phyloP scores from a whole-genome alignment of 441 rosid species.

The Croton setiger region DNA sequence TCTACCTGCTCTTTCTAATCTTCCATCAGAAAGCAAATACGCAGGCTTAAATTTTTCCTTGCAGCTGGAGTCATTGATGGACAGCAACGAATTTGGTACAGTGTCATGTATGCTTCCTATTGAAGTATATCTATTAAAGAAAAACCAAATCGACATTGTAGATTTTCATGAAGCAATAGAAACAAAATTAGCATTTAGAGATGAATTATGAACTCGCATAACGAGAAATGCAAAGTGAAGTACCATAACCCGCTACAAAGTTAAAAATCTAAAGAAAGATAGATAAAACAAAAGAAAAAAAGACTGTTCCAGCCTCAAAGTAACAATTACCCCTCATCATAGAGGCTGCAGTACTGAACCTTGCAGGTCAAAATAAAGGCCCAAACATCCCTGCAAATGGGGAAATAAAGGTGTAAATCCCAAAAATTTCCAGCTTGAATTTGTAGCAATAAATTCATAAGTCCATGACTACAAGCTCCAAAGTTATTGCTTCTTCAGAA shows the following conservation, averaged over 20 bases:
- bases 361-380: slow-evolving; percentile 90
- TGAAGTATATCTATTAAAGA: slow-evolving; percentile 75
- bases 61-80: slow-evolving; percentile 40
- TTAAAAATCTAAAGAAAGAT: neutral
- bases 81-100: slow-evolving; percentile 77
- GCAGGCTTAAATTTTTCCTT: slow-evolving; percentile 87
- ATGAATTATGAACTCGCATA: slow-evolving; percentile 12
- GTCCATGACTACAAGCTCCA: neutral
- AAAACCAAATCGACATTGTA: slow-evolving; percentile 18
- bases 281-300: slow-evolving; percentile 2
- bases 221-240: slow-evolving; percentile 1
- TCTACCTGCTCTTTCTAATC: slow-evolving; percentile 96
- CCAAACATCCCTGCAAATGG: slow-evolving; percentile 90
- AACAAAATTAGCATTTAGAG: slow-evolving; percentile 1
- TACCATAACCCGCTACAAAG: slow-evolving; percentile 9
- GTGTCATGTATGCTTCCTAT: slow-evolving; percentile 97
- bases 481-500: neutral
- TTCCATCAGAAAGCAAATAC: slow-evolving; percentile 93
- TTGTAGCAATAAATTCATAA: neutral
- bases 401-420: slow-evolving; percentile 19
- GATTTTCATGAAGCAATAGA: neutral
- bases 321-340: slow-evolving; percentile 84
- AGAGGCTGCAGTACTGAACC: slow-evolving; percentile 95
- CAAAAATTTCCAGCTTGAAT: neutral
- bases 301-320: slow-evolving; percentile 16